A percentile compares a stretch with the other conserved stretches of the same genome.
phyloP scores from a whole-genome alignment of 345 rosid genomes.

The Tarenaya hassleriana region DNA sequence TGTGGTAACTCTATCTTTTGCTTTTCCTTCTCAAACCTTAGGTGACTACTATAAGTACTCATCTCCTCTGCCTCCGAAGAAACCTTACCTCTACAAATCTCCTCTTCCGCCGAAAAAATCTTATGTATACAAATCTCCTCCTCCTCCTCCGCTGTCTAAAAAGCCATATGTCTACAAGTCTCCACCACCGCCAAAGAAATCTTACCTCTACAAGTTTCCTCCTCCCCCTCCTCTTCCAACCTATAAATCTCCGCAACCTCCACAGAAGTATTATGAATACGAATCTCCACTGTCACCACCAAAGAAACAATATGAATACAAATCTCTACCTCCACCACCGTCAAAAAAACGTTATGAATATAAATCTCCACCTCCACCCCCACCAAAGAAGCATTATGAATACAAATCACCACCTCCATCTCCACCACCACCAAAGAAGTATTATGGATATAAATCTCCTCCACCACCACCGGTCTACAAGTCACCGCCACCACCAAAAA shows the following conservation, averaged over 20 bases:
- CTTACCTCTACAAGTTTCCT: not conserved
- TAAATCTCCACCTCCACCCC: no score
- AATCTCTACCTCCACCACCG: no score
- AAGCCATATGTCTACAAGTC: not conserved
- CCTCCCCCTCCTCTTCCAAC: not conserved
- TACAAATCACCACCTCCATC: no score
- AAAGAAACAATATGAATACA: no score
- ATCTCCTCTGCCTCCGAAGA: not conserved
- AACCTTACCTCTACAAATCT: not conserved
- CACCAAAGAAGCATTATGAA: no score
- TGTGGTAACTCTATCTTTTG: slow-evolving; percentile 24
- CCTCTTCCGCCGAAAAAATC: not conserved
- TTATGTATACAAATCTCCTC: not conserved
- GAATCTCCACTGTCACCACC: no score
- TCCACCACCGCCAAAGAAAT: not conserved
- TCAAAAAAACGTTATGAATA: no score
- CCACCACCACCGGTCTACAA: not conserved
- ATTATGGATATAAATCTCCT: no score
- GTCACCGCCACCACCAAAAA: not conserved
- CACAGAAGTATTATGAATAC: no score
- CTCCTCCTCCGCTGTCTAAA: no score
- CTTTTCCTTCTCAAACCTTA: slow-evolving; percentile 22
- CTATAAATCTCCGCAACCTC: no score
- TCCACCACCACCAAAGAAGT: no score
- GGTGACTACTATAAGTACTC: slow-evolving; percentile 31